Evolutionary conservation across 345 rosid species (phyloP).

Genomic region (Melaleuca quinquenervia): DNA sequence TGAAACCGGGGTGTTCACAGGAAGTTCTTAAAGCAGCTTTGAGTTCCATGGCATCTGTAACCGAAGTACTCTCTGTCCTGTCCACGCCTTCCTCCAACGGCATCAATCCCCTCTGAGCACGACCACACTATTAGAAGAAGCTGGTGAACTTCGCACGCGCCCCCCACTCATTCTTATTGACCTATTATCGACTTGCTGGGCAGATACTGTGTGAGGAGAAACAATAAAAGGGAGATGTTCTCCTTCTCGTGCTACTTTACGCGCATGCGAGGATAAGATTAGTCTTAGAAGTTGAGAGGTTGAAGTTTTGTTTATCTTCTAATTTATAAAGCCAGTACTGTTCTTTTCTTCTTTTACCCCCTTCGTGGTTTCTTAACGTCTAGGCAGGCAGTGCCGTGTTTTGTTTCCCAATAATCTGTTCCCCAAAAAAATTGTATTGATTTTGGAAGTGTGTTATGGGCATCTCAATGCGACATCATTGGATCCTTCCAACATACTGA

Average conservation of each 20-base stretch:
- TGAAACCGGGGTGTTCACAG: conserved; percentile 95
- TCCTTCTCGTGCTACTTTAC: background rate
- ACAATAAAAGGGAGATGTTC: background rate
- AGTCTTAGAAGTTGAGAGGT: background rate
- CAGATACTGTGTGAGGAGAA: background rate
- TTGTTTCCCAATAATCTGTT: background rate
- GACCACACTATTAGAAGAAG: background rate
- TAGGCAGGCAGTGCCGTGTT: background rate
- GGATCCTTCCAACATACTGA: background rate
- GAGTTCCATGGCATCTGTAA: conserved; percentile 90
- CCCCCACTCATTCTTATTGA: background rate
- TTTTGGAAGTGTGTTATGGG: background rate
- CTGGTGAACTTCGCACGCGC: background rate
- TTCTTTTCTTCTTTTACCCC: background rate
- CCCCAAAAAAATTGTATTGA: background rate
- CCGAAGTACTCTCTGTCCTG: conserved; percentile 74
- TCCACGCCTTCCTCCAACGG: conserved; percentile 42
- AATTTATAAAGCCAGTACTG: background rate
- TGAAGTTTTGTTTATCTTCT: background rate
- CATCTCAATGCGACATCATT: background rate
- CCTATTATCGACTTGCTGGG: background rate
- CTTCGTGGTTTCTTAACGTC: background rate
- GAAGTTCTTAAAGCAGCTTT: conserved; percentile 95
- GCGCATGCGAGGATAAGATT: background rate
- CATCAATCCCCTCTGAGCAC: conserved; percentile 7